Conservation (phyloP, 2,329 filamentous ascomycete genomes). For the Aspergillus pseudotamarii region DNA sequence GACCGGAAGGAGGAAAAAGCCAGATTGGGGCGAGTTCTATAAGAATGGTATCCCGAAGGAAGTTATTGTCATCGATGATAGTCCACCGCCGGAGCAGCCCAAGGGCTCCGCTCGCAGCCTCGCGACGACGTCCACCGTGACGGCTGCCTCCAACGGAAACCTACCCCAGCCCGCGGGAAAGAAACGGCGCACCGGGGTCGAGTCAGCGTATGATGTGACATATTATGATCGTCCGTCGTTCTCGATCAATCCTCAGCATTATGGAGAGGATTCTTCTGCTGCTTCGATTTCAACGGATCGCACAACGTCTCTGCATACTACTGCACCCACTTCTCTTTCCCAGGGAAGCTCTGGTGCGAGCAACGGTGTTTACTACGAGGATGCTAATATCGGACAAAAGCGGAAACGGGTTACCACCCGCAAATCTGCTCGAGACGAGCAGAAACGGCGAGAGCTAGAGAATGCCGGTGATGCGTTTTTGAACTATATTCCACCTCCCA, state of each 20-base stretch:
- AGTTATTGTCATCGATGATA: conserved; percentile 78
- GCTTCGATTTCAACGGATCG: conserved; percentile 81
- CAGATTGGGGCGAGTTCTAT: conserved; percentile 80
- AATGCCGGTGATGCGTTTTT: conserved; percentile 70
- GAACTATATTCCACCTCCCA: conserved; percentile 82
- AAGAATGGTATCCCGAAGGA: conserved; percentile 82
- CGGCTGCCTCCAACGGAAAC: conserved; percentile 31
- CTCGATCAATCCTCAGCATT: conserved; percentile 73
- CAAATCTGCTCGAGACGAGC: conserved; percentile 79
- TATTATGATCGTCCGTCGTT: conserved; percentile 72
- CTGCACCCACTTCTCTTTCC: conserved; percentile 84
- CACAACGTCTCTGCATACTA: conserved; percentile 81
- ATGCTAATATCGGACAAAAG: conserved; percentile 77
- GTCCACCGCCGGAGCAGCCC: conserved; percentile 54
- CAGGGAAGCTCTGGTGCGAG: conserved; percentile 54
- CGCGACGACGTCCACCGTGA: conserved; percentile 27
- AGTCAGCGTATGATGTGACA: conserved; percentile 67
- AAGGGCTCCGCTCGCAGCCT: conserved; percentile 26
- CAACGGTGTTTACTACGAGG: conserved; percentile 66
- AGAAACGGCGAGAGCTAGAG: conserved; percentile 75
- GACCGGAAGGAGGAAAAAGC: conserved; percentile 58
- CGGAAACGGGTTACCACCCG: conserved; percentile 77
- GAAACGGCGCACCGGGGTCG: conserved; percentile 69
- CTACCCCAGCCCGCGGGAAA: conserved; percentile 59
- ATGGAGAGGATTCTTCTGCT: conserved; percentile 66